Evolutionary conservation across 352 stramenopile genomes (phyloP), one percentile per base, ranked within the genome.

Genomic region (Pythium phragmiticola): DNA sequence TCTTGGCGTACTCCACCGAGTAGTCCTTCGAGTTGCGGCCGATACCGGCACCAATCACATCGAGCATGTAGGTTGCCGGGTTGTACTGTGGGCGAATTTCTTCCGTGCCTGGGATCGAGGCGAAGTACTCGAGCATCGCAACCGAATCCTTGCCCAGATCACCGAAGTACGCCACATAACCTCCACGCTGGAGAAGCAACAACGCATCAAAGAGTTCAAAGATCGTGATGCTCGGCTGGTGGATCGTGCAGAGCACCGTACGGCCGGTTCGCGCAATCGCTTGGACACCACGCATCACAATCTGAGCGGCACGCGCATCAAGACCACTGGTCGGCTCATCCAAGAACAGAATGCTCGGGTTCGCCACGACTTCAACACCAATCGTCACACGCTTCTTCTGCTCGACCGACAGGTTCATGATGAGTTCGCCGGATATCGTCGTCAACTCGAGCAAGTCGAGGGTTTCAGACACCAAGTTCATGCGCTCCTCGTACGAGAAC

Each of bases 331-430:
- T 98, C 3, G 92, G 91, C 67, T 98, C 94, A 58, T 98, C 92
- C 33, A 98, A 69, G 68, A 99, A 97, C 48, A 99, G 60, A 43
- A 98, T 77, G 64, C 92, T 92, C 17, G 94, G 94, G 72, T 98
- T 98, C 6, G 87, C 66, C 17, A 97, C 92, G 23, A 98, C 78
- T 70, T 98, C 90, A 5, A 96, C 82, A 52, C 81, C 95, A 59
- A 98, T 97, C 17, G 90, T 93, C 49, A 98, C 75, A 33, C 92
- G 77, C 74, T 98, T 98, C 68, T 92, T 88, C 66, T 98, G 88
- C 68, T 97, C 93, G 46, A 97, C 86, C 16, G 80, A 95, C 16
- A 68, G 54, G 42, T 84, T 70, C 14, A 72, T 96, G 96, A 89
- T 69, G 48, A 94, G 70, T 37, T 86, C 80, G 5, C 51, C 42